Evolutionary conservation across 495 filamentous ascomycete genomes (phyloP).

Genomic region (Penicillium cataractarum): DNA sequence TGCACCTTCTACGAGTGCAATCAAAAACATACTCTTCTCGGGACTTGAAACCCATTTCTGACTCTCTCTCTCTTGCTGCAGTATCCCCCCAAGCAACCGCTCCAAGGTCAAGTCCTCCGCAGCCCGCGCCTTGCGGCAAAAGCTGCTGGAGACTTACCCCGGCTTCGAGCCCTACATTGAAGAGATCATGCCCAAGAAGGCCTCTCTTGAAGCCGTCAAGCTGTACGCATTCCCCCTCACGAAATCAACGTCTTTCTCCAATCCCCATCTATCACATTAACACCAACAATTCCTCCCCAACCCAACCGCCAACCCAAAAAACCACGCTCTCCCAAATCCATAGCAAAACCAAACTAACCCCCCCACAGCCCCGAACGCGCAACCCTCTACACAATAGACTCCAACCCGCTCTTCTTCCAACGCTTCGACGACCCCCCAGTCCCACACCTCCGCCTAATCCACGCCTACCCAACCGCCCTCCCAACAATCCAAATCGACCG

Average conservation of each 20-base stretch:
- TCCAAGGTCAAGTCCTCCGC: constrained; percentile 98
- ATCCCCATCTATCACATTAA: neutral
- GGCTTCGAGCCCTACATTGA: constrained; percentile 87
- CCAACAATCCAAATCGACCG: constrained; percentile 74
- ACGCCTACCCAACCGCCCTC: constrained; percentile 57
- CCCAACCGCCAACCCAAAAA: neutral
- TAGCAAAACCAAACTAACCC: constrained; percentile 2
- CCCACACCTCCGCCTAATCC: constrained; percentile 79
- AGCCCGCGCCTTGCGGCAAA: constrained; percentile 81
- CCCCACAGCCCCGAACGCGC: constrained; percentile 73
- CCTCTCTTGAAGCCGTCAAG: constrained; percentile 88
- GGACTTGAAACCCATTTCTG: too few relatives aligned
- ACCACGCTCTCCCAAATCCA: neutral
- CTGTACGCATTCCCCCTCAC: constrained; percentile 49
- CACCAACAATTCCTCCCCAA: neutral
- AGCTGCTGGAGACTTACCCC: constrained; percentile 82
- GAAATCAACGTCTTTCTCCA: constrained; percentile 1
- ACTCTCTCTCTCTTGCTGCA: too few relatives aligned
- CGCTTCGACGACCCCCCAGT: constrained; percentile 76
- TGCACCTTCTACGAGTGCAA: neutral
- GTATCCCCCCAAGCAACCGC: constrained; percentile 76
- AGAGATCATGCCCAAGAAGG: constrained; percentile 93
- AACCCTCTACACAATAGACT: constrained; percentile 80
- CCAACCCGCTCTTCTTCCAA: constrained; percentile 85
- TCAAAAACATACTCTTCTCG: neutral